Evolutionary conservation across 1,284 basidiomycete species (phyloP).

Genomic region (Ceratobasidium sp.): DNA sequence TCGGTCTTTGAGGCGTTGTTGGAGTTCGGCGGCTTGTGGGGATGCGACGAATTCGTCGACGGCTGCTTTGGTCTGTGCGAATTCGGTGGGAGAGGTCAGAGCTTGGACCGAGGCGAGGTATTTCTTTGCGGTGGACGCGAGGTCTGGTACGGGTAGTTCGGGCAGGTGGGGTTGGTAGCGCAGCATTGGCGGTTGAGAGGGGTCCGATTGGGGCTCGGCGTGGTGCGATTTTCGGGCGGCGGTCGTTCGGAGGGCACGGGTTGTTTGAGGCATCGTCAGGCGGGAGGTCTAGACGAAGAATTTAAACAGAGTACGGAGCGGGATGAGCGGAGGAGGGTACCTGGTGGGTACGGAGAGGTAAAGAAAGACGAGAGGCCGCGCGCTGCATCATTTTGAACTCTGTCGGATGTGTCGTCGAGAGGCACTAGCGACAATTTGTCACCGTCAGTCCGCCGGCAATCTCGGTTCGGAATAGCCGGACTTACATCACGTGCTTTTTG

Average conservation of each 20-base stretch:
- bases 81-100: slow-evolving; percentile 76
- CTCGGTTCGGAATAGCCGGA: slow-evolving; percentile 13
- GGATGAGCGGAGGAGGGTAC: not conserved
- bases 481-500: slow-evolving; percentile 44
- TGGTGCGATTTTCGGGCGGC: slow-evolving; percentile 52
- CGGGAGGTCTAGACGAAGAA: not conserved
- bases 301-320: not conserved
- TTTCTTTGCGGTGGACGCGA: slow-evolving; percentile 85
- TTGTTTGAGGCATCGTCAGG: slow-evolving; percentile 9
- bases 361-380: too few species aligned
- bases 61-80: slow-evolving; percentile 69
- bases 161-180: slow-evolving; percentile 86
- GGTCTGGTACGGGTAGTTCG: slow-evolving; percentile 84
- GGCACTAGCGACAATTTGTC: slow-evolving; percentile 22
- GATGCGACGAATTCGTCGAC: slow-evolving; percentile 82
- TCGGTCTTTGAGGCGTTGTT: slow-evolving; percentile 82
- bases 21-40: slow-evolving; percentile 80
- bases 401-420: not conserved
- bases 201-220: slow-evolving; percentile 63
- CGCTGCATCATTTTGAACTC: too few species aligned
- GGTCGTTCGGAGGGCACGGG: slow-evolving; percentile 28
- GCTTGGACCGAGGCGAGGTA: slow-evolving; percentile 89
- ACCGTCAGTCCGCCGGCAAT: slow-evolving; percentile 29
- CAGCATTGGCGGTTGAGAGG: slow-evolving; percentile 70
- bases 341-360: slow-evolving; percentile 25